phyloP scores from a whole-genome alignment of 1,284 basidiomycete genomes.

The Cryptococcus amylolentus region DNA sequence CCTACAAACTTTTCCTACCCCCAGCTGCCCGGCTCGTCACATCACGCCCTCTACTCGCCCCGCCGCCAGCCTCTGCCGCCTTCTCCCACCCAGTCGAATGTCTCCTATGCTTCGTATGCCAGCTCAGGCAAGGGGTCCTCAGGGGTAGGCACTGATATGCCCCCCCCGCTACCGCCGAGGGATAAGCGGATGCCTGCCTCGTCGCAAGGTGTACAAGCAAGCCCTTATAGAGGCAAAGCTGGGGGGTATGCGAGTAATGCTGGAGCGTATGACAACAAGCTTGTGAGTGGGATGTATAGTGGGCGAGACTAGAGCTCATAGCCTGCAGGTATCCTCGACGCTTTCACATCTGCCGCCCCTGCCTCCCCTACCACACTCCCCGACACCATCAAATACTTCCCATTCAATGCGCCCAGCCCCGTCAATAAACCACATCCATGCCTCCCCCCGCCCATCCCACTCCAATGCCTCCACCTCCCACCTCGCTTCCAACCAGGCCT shows the following conservation, averaged over 20 bases:
- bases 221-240: constrained; percentile 22
- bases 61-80: constrained; percentile 27
- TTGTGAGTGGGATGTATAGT: constrained; percentile 24
- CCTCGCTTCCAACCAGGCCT: not conserved
- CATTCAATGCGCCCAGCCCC: constrained; percentile 3
- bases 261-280: constrained; percentile 44
- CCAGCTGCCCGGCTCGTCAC: not conserved
- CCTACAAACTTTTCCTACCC: constrained; percentile 5
- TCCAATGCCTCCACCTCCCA: not conserved
- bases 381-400: constrained; percentile 14
- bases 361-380: constrained; percentile 30
- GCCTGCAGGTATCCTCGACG: constrained; percentile 40
- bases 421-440: constrained; percentile 6
- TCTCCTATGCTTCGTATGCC: constrained; percentile 15
- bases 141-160: constrained; percentile 3
- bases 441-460: constrained; percentile 1
- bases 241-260: constrained; percentile 22
- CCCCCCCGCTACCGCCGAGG: constrained; percentile 24
- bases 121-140: constrained; percentile 11
- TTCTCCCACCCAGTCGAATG: constrained; percentile 25
- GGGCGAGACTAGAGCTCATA: not conserved
- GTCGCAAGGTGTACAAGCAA: constrained; percentile 5
- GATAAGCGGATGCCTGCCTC: constrained; percentile 24
- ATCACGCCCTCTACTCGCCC: constrained; percentile 15
- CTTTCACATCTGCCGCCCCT: constrained; percentile 43